These are phyloP conservation scores for Aphanomyces stellatus DNA, from an alignment of 352 stramenopile species.

Conservation along the genomic window DNA sequence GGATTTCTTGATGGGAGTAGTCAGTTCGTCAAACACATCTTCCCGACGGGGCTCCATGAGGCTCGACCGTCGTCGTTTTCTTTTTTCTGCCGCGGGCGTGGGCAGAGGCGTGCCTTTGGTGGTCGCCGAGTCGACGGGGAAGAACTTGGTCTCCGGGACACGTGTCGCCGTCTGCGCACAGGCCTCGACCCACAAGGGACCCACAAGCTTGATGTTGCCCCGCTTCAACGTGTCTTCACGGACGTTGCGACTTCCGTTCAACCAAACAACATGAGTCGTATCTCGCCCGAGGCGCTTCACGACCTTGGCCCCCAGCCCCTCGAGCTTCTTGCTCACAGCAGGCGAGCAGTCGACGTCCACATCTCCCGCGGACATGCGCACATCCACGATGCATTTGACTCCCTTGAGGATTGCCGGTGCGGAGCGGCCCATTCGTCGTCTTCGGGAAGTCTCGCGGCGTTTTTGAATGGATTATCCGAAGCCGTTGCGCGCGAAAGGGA, in stretches of 20 bases:
- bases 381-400: constrained; percentile 68
- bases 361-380: constrained; percentile 44
- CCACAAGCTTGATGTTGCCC: constrained; percentile 60
- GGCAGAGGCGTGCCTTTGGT: neutral
- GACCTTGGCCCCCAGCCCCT: constrained; percentile 52
- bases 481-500: neutral
- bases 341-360: constrained; percentile 73
- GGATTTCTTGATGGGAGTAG: constrained; percentile 5
- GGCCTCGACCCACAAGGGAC: constrained; percentile 74
- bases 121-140: constrained; percentile 32
- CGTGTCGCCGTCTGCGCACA: constrained; percentile 62
- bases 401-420: constrained; percentile 24
- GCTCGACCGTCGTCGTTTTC: neutral
- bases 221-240: constrained; percentile 21
- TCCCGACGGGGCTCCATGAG: constrained; percentile 14
- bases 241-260: constrained; percentile 47
- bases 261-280: constrained; percentile 68
- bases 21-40: constrained; percentile 16
- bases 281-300: constrained; percentile 54
- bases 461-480: constrained; percentile 8
- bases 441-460: neutral
- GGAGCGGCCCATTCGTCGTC: neutral
- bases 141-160: constrained; percentile 65
- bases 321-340: constrained; percentile 56
- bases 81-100: neutral